phyloP scores from a whole-genome alignment of 2,329 filamentous ascomycete species.

The Penicillium sp. region DNA sequence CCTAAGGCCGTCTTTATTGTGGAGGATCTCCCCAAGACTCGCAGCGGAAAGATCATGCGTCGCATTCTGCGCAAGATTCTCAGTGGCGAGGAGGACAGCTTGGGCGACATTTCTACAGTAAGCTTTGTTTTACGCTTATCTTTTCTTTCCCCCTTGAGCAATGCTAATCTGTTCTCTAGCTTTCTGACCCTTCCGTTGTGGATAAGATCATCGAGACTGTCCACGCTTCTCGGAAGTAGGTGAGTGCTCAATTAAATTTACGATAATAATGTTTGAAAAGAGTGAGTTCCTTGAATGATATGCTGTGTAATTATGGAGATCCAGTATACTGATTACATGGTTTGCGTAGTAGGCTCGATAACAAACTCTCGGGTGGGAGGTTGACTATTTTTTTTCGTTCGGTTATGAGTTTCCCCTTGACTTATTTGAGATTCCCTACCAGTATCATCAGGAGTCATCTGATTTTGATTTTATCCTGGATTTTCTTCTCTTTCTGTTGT shows the following conservation, averaged over 20 bases:
- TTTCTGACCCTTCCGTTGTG: constrained; percentile 87
- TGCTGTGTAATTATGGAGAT: neutral
- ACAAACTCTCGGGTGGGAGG: neutral
- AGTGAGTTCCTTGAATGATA: constrained; percentile 1
- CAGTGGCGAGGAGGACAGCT: constrained; percentile 92
- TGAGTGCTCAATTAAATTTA: constrained; percentile 15
- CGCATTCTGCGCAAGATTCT: constrained; percentile 96
- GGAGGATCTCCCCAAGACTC: constrained; percentile 92
- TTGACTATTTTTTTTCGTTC: constrained; percentile 2
- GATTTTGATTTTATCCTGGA: constrained; percentile 15
- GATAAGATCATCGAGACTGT: constrained; percentile 84
- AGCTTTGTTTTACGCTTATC: constrained; percentile 36
- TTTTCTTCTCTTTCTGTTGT: neutral
- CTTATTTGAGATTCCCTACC: constrained; percentile 28
- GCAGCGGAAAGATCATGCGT: constrained; percentile 98
- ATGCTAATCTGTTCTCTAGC: constrained; percentile 47
- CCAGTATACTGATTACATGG: neutral
- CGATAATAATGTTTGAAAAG: constrained; percentile 23
- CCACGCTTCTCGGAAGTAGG: constrained; percentile 52
- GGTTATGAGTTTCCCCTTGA: constrained; percentile 9
- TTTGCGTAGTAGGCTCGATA: neutral
- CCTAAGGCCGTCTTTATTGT: constrained; percentile 92
- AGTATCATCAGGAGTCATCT: constrained; percentile 16
- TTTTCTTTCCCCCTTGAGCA: neutral
- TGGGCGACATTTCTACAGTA: constrained; percentile 90